A percentile compares a stretch with the other conserved stretches of the same genome.
These are phyloP conservation scores for Podaxis mareebaensis DNA, from an alignment of 768 basidiomycete genomes.

Conservation along the genomic window DNA sequence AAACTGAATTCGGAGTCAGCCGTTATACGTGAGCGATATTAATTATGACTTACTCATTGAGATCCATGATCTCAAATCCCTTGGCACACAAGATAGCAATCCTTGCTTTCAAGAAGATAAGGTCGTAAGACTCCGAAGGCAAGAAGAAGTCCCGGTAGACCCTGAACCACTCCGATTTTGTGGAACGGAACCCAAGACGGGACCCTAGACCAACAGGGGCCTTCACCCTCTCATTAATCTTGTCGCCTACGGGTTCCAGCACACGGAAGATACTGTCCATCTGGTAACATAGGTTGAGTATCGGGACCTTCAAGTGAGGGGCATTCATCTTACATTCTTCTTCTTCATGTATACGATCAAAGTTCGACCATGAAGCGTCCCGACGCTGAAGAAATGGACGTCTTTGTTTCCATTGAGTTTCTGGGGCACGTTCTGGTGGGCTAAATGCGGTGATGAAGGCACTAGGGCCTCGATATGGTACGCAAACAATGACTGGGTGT, in stretches of 20 bases:
- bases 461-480: constrained; percentile 97
- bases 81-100: constrained; percentile 92
- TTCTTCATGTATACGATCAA: constrained; percentile 97
- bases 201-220: constrained; percentile 70
- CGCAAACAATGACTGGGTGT: constrained; percentile 76
- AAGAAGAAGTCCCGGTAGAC: constrained; percentile 93
- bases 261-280: constrained; percentile 95
- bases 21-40: background rate
- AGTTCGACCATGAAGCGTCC: constrained; percentile 81
- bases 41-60: constrained; percentile 68
- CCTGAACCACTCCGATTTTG: constrained; percentile 93
- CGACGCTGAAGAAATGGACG: constrained; percentile 95
- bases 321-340: constrained; percentile 57
- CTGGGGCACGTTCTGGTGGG: constrained; percentile 78
- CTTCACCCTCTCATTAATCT: constrained; percentile 77
- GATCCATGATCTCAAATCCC: constrained; percentile 97
- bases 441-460: constrained; percentile 73
- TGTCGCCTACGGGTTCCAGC: constrained; percentile 93
- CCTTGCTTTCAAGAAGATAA: constrained; percentile 91
- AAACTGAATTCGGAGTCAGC: constrained; percentile 48
- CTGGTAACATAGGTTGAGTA: constrained; percentile 26
- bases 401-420: constrained; percentile 87
- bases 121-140: constrained; percentile 86
- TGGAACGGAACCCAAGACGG: constrained; percentile 74
- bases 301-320: background rate